A percentile compares a stretch with the other conserved stretches of the same genome.
phyloP scores from a whole-genome alignment of 129 eudicot genomes.

The Sambucus nigra region DNA sequence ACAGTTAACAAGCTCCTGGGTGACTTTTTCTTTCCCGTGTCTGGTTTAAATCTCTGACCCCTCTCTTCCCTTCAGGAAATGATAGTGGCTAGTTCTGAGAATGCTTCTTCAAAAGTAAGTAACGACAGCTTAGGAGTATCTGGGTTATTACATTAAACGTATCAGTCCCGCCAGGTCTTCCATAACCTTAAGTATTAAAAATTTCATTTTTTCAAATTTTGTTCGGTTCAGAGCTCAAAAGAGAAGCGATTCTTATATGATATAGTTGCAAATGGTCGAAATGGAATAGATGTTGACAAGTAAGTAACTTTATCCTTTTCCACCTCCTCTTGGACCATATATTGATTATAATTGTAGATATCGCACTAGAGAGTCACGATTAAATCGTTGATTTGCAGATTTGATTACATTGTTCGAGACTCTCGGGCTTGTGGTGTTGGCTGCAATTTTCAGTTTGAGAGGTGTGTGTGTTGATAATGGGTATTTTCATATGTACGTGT shows the following conservation, averaged over 20 bases:
- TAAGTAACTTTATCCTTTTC: conserved; percentile 21
- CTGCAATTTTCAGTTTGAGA: conserved; percentile 66
- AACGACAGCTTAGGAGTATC: conserved; percentile 1
- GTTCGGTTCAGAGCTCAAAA: conserved; percentile 34
- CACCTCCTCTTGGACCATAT: conserved; percentile 8
- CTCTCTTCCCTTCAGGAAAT: conserved; percentile 46
- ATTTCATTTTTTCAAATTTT: neutral
- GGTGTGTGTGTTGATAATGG: conserved; percentile 27
- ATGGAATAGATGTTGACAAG: conserved; percentile 98
- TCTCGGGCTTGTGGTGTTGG: conserved; percentile 88
- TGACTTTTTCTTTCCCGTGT: neutral
- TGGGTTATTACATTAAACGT: neutral
- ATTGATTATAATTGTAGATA: neutral
- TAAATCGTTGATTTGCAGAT: conserved; percentile 34
- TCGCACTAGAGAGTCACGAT: neutral
- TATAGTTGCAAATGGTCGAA: conserved; percentile 96
- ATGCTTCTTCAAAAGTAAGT: conserved; percentile 41
- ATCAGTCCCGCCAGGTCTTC: neutral
- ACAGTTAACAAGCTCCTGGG: neutral
- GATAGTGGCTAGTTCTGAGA: conserved; percentile 62
- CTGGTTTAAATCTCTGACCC: too few species aligned
- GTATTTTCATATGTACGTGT: too few species aligned
- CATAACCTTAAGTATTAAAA: neutral
- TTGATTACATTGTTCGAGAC: conserved; percentile 87
- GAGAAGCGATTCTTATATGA: conserved; percentile 89